Evolutionary conservation across 2,329 filamentous ascomycete genomes (phyloP).

Genomic region (Xylariomycetidae sp.): DNA sequence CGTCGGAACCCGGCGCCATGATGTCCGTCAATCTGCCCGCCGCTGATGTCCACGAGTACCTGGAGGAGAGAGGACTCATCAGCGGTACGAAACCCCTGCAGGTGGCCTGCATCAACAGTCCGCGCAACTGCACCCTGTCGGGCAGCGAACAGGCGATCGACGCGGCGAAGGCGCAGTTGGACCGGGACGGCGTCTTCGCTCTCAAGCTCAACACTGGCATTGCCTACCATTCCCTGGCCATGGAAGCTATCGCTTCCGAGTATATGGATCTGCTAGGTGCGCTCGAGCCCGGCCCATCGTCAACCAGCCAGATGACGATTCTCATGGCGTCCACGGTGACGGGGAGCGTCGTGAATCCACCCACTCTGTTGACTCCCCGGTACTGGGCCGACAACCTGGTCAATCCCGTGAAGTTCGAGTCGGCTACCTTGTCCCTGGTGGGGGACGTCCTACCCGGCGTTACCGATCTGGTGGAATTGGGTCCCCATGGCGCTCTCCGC

Average conservation of each 20-base stretch:
- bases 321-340: constrained; percentile 21
- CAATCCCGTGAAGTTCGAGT: constrained; percentile 29
- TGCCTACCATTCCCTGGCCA: constrained; percentile 23
- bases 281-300: constrained; percentile 13
- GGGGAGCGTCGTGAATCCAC: constrained; percentile 6
- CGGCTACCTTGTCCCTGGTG: too few relatives aligned
- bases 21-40: constrained; percentile 23
- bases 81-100: too few relatives aligned
- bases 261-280: constrained; percentile 16
- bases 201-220: constrained; percentile 25
- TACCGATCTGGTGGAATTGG: constrained; percentile 27
- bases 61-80: too few relatives aligned
- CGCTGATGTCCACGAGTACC: constrained; percentile 10
- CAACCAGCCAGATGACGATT: constrained; percentile 12
- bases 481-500: constrained; percentile 23
- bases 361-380: constrained; percentile 9
- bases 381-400: constrained; percentile 32
- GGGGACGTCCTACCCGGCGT: too few relatives aligned
- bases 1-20: constrained; percentile 18
- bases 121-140: constrained; percentile 23
- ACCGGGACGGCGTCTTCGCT: constrained; percentile 22
- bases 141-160: constrained; percentile 20
- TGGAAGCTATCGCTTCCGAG: constrained; percentile 18
- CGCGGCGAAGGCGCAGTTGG: constrained; percentile 16
- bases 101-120: constrained; percentile 29